Base-by-base conservation (phyloP, 768 basidiomycete species). In the Hypholoma fasciculare region DNA sequence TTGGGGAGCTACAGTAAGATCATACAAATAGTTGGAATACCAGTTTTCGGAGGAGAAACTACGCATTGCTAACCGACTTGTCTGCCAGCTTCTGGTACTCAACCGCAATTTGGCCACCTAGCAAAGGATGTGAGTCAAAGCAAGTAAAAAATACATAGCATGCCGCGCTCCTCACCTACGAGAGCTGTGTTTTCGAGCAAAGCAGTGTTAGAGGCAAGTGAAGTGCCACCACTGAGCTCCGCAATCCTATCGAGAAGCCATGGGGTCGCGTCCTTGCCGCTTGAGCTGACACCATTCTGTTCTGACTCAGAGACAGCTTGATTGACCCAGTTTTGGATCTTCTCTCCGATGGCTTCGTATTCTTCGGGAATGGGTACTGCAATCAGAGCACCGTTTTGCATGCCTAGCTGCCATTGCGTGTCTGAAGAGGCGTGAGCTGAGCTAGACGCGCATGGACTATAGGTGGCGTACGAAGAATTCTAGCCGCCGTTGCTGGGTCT, bases 241-340 rank as follows among this genome's bases (percentile, higher is more conserved):
- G 82, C 81, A 1, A 98, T 87, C 30, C 96, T 86, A 44, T 81
- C 78, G 30, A 99, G 77, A 9, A 99, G 76, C 96, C 96, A 98
- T 7, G 97, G 97, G 1, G 97, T 99, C 6, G 84, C 94, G 59
- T 94, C 91, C 65, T 97, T 98, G 2, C 97, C 97, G 16, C 80
- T 76, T 64, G 78, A 85, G 65, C 82, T 89, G 47, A 96, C 76
- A 2, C 95, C 94, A 61, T 88, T 89, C 57, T 82, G 80, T 60
- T 92, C 88, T 4, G 92, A 89, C 73, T 99, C 96, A 13, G 70
- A 68, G 5, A 99, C 82, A 7, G 97, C 97, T 64, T 85, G 87
- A 57, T 96, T 88, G 7, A 98, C 90, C 0, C 87, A 86, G 43
- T 77, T 68, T 69, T 98, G 94, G 13, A 97, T 82, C 39, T 72